Base-by-base conservation (phyloP, 2,329 filamentous ascomycete species). In the Catunica adiposa region DNA sequence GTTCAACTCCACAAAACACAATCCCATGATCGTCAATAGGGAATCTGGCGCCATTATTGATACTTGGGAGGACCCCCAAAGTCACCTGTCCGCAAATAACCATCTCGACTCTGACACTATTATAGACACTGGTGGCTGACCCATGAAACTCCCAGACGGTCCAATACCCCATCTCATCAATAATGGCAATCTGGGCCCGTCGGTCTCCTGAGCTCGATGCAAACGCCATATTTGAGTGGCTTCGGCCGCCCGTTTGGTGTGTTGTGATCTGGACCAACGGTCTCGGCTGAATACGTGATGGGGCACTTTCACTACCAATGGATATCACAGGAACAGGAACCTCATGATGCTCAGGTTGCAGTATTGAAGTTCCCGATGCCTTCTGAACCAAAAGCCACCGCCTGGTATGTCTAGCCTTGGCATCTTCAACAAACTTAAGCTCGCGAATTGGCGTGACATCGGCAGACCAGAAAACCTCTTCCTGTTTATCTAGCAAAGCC, bases 111-210 rank as follows among this genome's bases (percentile, higher is more conserved):
- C 62, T 68, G 31, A 68, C 61, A 7, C 62, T 66, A 29, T 64
- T 68, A 20, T 67, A 65, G 22, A 66, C 63, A 9, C 65, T 63
- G 17, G 66, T 60, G 57, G 65, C 63, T 59, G 63, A 70, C 55
- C 68, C 70, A 11, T 62, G 61, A 23, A 84, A 68, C 59, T 84
- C 73, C 80, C 82, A 87, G 3, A 87, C 66, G 46, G 71, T 80
- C 85, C 84, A 89, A 57, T 70, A 71, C 1, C 83, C 84, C 34
- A 68, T 68, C 53, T 78, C 71, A 62, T 89, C 82, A 17, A 89
- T 70, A 25, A 88, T 70, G 15, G 74, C 81, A 54, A 89, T 67
- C 61, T 84, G 81, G 1, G 78, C 44, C 72, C 77, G 64, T 68
- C 77, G 60, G 57, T 68, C 63, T 17, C 58, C 60, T 3, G 63